Conservation (phyloP, 495 filamentous ascomycete genomes). For the Talaromyces liani region DNA sequence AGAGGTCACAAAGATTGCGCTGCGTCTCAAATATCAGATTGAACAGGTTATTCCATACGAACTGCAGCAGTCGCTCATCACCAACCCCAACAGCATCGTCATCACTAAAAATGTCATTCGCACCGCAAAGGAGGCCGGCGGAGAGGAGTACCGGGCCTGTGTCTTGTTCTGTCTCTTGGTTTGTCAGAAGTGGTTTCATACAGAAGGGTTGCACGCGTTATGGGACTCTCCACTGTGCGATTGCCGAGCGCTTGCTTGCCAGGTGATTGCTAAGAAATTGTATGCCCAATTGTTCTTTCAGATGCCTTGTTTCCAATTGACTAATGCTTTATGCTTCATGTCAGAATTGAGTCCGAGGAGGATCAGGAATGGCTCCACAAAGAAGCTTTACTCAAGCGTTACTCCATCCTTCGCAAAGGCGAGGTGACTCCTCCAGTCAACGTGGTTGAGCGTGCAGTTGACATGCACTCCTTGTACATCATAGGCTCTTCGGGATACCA, state of each 20-base stretch:
- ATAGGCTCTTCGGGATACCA: slow-evolving; percentile 94
- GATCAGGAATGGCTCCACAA: slow-evolving; percentile 70
- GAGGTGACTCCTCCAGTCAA: slow-evolving; percentile 69
- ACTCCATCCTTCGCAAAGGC: slow-evolving; percentile 68
- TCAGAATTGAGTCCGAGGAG: slow-evolving; percentile 72
- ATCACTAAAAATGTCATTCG: slow-evolving; percentile 72
- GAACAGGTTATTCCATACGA: slow-evolving; percentile 85
- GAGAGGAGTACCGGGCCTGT: slow-evolving; percentile 64
- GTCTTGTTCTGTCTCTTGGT: slow-evolving; percentile 83
- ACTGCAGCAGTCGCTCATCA: slow-evolving; percentile 63
- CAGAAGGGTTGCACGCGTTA: slow-evolving; percentile 70
- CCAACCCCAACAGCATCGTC: slow-evolving; percentile 70
- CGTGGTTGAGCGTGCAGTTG: slow-evolving; percentile 85
- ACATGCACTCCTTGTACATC: slow-evolving; percentile 79
- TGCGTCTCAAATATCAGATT: slow-evolving; percentile 85
- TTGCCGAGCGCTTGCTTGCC: slow-evolving; percentile 74
- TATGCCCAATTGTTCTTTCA: slow-evolving; percentile 19
- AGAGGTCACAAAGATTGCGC: slow-evolving; percentile 78
- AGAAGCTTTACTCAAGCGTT: slow-evolving; percentile 81
- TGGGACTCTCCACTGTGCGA: slow-evolving; percentile 86
- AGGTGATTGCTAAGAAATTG: slow-evolving; percentile 91
- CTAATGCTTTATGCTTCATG: not conserved
- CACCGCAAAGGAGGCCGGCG: slow-evolving; percentile 75
- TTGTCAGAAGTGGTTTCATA: slow-evolving; percentile 85
- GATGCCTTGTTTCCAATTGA: not conserved